phyloP scores from a whole-genome alignment of 108 stramenopile genomes.

The Fistulifera solaris region DNA sequence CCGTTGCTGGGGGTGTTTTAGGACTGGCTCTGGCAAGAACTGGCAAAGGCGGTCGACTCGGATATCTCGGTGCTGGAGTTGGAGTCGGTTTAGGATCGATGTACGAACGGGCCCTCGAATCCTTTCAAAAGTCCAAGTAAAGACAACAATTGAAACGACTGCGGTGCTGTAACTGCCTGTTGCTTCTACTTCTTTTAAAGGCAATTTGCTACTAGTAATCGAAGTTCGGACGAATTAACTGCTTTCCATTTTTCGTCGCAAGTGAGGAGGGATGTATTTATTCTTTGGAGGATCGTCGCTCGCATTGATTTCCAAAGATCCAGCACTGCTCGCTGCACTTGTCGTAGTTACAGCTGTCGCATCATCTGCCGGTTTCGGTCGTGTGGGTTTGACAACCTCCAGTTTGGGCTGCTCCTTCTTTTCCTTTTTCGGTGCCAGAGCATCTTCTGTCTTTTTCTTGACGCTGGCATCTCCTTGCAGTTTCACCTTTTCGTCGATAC shows the following conservation, averaged over 20 bases:
- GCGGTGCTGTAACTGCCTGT: background rate
- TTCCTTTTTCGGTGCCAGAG: constrained; percentile 3
- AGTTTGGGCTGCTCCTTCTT: background rate
- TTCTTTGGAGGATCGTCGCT: constrained; percentile 18
- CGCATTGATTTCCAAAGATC: background rate
- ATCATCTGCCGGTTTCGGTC: constrained; percentile 1
- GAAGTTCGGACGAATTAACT: too few relatives aligned
- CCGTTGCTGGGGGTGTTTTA: constrained; percentile 31
- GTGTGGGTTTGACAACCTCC: background rate
- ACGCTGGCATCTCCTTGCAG: constrained; percentile 75
- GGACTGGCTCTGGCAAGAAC: constrained; percentile 33
- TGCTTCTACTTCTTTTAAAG: background rate
- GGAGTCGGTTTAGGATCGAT: constrained; percentile 50
- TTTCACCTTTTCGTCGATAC: constrained; percentile 43
- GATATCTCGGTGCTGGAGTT: constrained; percentile 33
- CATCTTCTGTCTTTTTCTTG: constrained; percentile 27
- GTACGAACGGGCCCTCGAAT: constrained; percentile 17
- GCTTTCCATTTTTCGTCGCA: constrained; percentile 34
- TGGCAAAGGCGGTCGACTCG: constrained; percentile 35
- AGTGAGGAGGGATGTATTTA: constrained; percentile 52
- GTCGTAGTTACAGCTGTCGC: constrained; percentile 11
- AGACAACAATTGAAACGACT: background rate
- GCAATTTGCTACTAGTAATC: too few relatives aligned
- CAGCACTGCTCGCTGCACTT: background rate
- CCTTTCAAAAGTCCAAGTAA: background rate